These are phyloP conservation scores for Candida andamanensis DNA, from an alignment of 805 yeast species.

Conservation along the genomic window DNA sequence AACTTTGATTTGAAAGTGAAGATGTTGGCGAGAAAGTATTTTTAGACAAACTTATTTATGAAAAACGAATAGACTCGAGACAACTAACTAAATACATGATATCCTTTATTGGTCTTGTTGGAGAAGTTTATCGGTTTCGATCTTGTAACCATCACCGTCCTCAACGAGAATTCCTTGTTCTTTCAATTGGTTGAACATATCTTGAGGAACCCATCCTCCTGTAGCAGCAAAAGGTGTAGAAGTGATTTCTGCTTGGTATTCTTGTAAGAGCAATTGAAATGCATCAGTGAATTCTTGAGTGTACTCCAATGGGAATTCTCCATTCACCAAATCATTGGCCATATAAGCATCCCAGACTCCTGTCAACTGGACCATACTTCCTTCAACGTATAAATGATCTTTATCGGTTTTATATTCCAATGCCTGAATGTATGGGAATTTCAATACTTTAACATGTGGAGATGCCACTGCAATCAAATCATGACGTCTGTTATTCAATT, in stretches of 20 bases:
- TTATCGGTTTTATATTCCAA: slow-evolving; percentile 52
- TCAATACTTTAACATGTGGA: slow-evolving; percentile 74
- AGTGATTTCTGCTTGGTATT: slow-evolving; percentile 63
- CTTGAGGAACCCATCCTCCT: slow-evolving; percentile 95
- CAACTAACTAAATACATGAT: not conserved
- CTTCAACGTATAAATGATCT: slow-evolving; percentile 63
- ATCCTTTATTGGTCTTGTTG: slow-evolving; percentile 3
- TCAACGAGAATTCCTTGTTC: slow-evolving; percentile 62
- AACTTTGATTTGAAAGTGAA: slow-evolving; percentile 74
- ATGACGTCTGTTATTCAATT: slow-evolving; percentile 59
- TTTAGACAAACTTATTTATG: slow-evolving; percentile 29
- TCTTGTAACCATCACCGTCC: slow-evolving; percentile 43
- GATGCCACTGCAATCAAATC: slow-evolving; percentile 75
- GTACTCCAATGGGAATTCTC: slow-evolving; percentile 56
- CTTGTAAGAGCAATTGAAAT: slow-evolving; percentile 54
- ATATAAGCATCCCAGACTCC: slow-evolving; percentile 66
- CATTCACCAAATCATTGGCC: slow-evolving; percentile 50
- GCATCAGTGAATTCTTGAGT: slow-evolving; percentile 53
- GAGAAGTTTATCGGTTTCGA: slow-evolving; percentile 28
- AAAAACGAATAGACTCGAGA: slow-evolving; percentile 1
- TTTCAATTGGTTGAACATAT: slow-evolving; percentile 70
- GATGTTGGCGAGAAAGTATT: slow-evolving; percentile 67
- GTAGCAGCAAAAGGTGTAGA: slow-evolving; percentile 83
- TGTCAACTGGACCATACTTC: slow-evolving; percentile 58
- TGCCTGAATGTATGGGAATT: slow-evolving; percentile 58